Conservation (phyloP, 2,329 filamentous ascomycete genomes). For the Phyllosticta capitalensis region DNA sequence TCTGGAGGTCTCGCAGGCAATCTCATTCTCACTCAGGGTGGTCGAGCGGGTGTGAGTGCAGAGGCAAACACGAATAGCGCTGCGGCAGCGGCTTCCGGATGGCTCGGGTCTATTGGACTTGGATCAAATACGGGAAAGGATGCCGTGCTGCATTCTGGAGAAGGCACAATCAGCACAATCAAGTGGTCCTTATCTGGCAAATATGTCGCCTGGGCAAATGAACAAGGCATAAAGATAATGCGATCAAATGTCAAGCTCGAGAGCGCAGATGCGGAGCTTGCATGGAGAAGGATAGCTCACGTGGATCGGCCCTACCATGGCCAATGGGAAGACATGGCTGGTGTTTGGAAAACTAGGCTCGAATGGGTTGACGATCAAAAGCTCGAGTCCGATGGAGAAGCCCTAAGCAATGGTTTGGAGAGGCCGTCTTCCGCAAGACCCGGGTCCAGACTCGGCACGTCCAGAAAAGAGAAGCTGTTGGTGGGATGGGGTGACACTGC, state of each 20-base stretch:
- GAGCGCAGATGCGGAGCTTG: constrained; percentile 63
- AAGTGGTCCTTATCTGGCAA: constrained; percentile 91
- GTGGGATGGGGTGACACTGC: constrained; percentile 95
- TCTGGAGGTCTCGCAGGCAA: constrained; percentile 85
- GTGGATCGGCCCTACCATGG: constrained; percentile 78
- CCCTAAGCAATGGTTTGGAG: constrained; percentile 18
- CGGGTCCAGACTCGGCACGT: constrained; percentile 27
- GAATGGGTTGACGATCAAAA: constrained; percentile 87
- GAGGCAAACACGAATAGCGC: constrained; percentile 86
- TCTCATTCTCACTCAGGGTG: constrained; percentile 76
- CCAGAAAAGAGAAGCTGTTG: constrained; percentile 61
- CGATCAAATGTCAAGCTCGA: constrained; percentile 77
- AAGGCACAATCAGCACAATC: constrained; percentile 82
- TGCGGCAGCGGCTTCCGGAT: constrained; percentile 74
- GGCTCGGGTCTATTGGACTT: constrained; percentile 82
- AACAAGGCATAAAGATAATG: constrained; percentile 97
- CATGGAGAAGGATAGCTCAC: constrained; percentile 92
- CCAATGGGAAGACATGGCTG: constrained; percentile 92
- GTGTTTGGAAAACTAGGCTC: constrained; percentile 82
- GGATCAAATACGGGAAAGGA: constrained; percentile 73
- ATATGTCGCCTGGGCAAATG: constrained; percentile 92
- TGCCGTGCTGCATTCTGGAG: constrained; percentile 78
- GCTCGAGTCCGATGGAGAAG: constrained; percentile 53
- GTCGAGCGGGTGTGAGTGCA: constrained; percentile 63
- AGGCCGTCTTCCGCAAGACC: constrained; percentile 38